Percentiles rank a stretch among this genome's conserved stretches.
These are phyloP conservation scores for Clonostachys sp. DNA, from an alignment of 2,329 filamentous ascomycete species.

Conservation along the genomic window DNA sequence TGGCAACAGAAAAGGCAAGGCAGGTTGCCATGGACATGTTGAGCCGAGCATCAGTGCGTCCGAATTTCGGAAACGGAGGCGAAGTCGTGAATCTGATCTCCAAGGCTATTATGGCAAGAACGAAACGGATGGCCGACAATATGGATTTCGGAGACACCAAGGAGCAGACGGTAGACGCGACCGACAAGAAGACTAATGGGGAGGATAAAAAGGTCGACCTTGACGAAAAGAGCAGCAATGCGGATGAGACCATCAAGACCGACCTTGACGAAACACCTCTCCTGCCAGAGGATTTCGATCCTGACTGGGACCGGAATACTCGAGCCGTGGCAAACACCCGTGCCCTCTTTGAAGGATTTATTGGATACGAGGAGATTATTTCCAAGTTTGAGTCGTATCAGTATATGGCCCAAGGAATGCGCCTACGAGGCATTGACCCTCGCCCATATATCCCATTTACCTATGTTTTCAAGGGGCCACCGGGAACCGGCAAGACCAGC, in stretches of 20 bases:
- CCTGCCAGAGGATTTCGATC: conserved; percentile 45
- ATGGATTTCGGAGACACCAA: conserved; percentile 38
- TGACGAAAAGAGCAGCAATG: conserved; percentile 2
- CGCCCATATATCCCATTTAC: conserved; percentile 53
- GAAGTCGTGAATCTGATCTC: conserved; percentile 30
- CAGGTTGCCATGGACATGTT: conserved; percentile 24
- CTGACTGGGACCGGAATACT: conserved; percentile 48
- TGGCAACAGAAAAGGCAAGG: conserved; percentile 41
- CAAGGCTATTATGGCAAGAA: conserved; percentile 11
- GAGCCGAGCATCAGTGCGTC: conserved; percentile 24
- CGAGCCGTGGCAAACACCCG: conserved; percentile 35
- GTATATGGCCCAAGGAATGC: conserved; percentile 45
- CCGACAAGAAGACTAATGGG: conserved; percentile 40
- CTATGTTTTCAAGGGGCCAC: conserved; percentile 61
- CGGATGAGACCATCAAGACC: conserved; percentile 13
- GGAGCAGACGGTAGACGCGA: conserved; percentile 15
- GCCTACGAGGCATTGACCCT: conserved; percentile 46
- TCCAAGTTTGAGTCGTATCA: conserved; percentile 51
- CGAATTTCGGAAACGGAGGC: conserved; percentile 5
- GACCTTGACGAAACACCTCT: conserved; percentile 7
- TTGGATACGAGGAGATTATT: conserved; percentile 56
- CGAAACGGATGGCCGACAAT: conserved; percentile 28
- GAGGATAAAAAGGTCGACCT: conserved; percentile 1
- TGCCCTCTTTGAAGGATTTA: conserved; percentile 52
- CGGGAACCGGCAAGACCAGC: conserved; percentile 68